These are phyloP conservation scores for Galeopsis tetrahit DNA, from an alignment of 257 asterid species.

Conservation along the genomic window DNA sequence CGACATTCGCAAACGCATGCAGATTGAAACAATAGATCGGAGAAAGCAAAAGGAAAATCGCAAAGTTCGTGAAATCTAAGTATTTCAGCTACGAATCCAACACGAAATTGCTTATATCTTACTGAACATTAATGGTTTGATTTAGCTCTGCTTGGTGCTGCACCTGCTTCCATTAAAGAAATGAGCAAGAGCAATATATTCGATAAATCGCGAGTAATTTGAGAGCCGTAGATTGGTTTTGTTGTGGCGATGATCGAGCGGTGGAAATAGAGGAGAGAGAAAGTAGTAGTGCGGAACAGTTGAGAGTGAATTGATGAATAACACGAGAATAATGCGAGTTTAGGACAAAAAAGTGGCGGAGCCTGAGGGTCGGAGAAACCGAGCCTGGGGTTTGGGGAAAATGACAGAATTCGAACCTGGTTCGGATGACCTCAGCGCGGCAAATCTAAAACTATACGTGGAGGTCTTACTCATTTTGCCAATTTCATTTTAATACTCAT, in stretches of 20 bases:
- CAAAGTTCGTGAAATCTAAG: slow-evolving; percentile 14
- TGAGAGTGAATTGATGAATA: slow-evolving; percentile 13
- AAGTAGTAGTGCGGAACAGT: slow-evolving; percentile 24
- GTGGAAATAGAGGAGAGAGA: slow-evolving; percentile 4
- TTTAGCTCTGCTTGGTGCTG: not conserved
- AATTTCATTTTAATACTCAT: too few species aligned
- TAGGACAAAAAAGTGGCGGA: slow-evolving; percentile 28
- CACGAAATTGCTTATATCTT: not conserved
- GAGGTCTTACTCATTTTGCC: not conserved
- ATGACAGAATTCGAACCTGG: slow-evolving; percentile 71
- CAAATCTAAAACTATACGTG: slow-evolving; percentile 45
- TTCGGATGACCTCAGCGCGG: slow-evolving; percentile 67
- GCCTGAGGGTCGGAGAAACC: slow-evolving; percentile 43
- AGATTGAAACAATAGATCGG: slow-evolving; percentile 13
- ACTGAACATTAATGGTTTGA: not conserved
- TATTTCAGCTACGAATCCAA: slow-evolving; percentile 32
- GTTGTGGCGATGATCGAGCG: slow-evolving; percentile 31
- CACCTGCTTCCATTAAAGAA: not conserved
- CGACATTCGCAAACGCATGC: slow-evolving; percentile 26
- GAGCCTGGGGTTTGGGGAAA: slow-evolving; percentile 52
- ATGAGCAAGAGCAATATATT: not conserved
- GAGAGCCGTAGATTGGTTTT: slow-evolving; percentile 28
- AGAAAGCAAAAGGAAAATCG: not conserved
- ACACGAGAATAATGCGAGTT: slow-evolving; percentile 32
- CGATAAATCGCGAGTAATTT: slow-evolving; percentile 1